Conservation (phyloP, 192 early-diverging fungal species). For the Coemansia guatemalensis region DNA sequence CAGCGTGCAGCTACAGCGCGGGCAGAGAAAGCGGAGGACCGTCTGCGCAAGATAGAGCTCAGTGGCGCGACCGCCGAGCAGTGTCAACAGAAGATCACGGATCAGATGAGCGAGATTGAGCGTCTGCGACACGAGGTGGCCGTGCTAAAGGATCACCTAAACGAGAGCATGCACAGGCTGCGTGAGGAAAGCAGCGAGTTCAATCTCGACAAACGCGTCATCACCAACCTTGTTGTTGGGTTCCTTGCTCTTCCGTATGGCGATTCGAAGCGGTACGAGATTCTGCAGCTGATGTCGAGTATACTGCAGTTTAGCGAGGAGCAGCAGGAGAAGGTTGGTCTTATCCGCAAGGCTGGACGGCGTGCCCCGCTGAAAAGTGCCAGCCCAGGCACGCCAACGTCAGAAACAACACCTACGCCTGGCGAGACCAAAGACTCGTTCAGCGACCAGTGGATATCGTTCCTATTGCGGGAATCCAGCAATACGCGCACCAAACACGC, state of each 20-base stretch:
- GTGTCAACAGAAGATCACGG: conserved; percentile 56
- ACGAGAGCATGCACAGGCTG: conserved; percentile 88
- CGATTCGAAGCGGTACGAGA: conserved; percentile 89
- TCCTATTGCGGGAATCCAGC: conserved; percentile 67
- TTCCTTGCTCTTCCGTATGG: conserved; percentile 84
- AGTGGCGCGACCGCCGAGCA: conserved; percentile 53
- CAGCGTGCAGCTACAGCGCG: conserved; percentile 59
- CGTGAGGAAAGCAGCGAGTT: conserved; percentile 76
- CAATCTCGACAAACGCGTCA: conserved; percentile 80
- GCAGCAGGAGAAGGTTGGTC: conserved; percentile 80
- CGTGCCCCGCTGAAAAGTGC: conserved; percentile 44
- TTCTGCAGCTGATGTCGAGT: conserved; percentile 84
- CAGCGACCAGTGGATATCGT: conserved; percentile 80
- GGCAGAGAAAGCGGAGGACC: conserved; percentile 44
- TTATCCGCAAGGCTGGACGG: conserved; percentile 64
- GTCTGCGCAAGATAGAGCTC: conserved; percentile 22
- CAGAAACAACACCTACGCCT: conserved; percentile 29
- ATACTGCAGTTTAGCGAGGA: conserved; percentile 86
- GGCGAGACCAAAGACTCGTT: conserved; percentile 65
- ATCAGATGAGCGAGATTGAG: conserved; percentile 54
- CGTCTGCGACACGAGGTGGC: conserved; percentile 57
- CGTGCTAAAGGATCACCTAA: conserved; percentile 85
- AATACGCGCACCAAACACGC: conserved; percentile 13
- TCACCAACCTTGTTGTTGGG: conserved; percentile 86
- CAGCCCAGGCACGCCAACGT: conserved; percentile 53